phyloP scores from a whole-genome alignment of 2,329 filamentous ascomycete genomes.

The Penicillium aurantiogriseum region DNA sequence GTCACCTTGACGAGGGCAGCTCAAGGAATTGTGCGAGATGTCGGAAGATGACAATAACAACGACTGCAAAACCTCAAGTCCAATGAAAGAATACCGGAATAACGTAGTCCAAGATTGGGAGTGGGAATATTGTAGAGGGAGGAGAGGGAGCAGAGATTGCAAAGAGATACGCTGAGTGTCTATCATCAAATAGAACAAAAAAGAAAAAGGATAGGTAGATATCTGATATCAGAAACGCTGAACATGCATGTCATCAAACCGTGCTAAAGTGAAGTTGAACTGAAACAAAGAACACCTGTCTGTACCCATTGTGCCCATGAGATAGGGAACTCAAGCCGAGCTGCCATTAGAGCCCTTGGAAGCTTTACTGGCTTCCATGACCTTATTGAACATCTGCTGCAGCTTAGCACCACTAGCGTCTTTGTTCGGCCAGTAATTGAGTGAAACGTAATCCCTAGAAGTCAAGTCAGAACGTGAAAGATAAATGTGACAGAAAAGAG shows the following conservation, averaged over 20 bases:
- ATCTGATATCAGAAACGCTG: constrained; percentile 12
- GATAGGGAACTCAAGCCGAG: constrained; percentile 15
- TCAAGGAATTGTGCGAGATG: not conserved
- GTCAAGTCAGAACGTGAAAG: constrained; percentile 26
- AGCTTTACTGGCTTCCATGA: constrained; percentile 33
- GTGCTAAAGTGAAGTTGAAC: constrained; percentile 10
- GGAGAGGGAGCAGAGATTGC: not conserved
- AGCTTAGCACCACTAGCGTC: constrained; percentile 39
- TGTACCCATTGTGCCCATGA: not conserved
- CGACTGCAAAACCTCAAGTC: not conserved
- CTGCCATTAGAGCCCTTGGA: constrained; percentile 28
- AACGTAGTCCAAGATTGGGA: not conserved
- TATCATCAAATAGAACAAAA: not conserved
- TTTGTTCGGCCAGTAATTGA: constrained; percentile 49
- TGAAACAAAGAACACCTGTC: constrained; percentile 7
- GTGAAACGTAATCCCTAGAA: constrained; percentile 45
- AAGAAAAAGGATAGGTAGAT: not conserved
- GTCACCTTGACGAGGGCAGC: not conserved
- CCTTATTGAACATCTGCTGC: constrained; percentile 40
- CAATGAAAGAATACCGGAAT: not conserved
- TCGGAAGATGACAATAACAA: not conserved
- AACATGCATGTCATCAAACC: constrained; percentile 18
- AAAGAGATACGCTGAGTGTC: constrained; percentile 1
- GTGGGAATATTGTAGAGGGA: not conserved
- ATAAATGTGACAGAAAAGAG: not conserved